A percentile compares a stretch with the other conserved stretches of the same genome.
Conservation (phyloP, 177 flowering plant species). For the Vitis hybrid region DNA sequence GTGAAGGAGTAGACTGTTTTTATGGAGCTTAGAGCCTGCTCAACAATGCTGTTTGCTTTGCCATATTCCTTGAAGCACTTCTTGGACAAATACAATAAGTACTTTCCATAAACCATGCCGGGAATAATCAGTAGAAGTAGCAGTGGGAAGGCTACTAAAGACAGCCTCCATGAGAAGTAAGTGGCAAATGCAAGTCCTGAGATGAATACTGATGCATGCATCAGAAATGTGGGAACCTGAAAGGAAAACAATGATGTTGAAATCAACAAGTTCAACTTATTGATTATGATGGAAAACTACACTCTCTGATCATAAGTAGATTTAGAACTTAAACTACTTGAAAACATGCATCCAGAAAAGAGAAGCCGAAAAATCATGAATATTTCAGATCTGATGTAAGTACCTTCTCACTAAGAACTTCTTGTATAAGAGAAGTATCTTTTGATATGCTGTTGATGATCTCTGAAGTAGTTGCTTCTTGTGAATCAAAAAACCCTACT, state of each 20-base stretch:
- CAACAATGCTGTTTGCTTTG: slow-evolving; percentile 69
- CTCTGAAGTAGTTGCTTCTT: slow-evolving; percentile 86
- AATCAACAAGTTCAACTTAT: not conserved
- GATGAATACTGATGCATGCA: slow-evolving; percentile 69
- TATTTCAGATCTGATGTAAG: too few species aligned
- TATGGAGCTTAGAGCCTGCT: slow-evolving; percentile 82
- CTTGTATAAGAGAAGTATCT: slow-evolving; percentile 81
- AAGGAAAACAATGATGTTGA: not conserved
- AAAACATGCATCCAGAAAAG: too few species aligned
- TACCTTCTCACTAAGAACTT: slow-evolving; percentile 90
- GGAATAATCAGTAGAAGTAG: slow-evolving; percentile 69
- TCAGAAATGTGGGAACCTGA: slow-evolving; percentile 75
- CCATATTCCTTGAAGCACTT: slow-evolving; percentile 56
- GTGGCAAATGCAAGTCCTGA: slow-evolving; percentile 73
- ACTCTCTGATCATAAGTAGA: too few species aligned
- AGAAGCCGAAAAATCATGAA: too few species aligned
- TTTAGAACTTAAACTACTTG: too few species aligned
- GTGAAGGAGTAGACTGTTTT: slow-evolving; percentile 79
- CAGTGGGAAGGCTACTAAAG: slow-evolving; percentile 71
- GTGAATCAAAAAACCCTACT: slow-evolving; percentile 89
- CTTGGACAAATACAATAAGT: slow-evolving; percentile 55
- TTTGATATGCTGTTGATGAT: slow-evolving; percentile 74
- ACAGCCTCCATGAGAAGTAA: slow-evolving; percentile 86
- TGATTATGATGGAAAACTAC: too few species aligned
- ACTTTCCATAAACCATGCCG: slow-evolving; percentile 79